These are phyloP conservation scores for Periconia digitata DNA, from an alignment of 2,329 filamentous ascomycete genomes.

Conservation along the genomic window DNA sequence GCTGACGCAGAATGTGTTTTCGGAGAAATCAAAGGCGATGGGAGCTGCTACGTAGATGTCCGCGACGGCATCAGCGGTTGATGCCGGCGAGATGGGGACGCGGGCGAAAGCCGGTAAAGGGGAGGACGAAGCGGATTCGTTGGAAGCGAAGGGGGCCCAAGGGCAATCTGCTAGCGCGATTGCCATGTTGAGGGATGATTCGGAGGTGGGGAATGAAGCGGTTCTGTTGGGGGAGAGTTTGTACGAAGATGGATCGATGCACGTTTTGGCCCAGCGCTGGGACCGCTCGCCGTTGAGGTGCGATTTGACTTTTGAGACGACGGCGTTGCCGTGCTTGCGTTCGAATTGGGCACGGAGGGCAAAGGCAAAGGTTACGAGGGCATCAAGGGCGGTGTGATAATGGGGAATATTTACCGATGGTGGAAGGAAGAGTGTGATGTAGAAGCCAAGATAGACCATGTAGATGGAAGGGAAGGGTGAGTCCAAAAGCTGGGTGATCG, in stretches of 20 bases:
- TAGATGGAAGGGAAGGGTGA: slow-evolving; percentile 25
- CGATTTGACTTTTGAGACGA: slow-evolving; percentile 25
- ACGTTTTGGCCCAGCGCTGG: slow-evolving; percentile 24
- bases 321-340: slow-evolving; percentile 16
- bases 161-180: slow-evolving; percentile 32
- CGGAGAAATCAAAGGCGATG: slow-evolving; percentile 19
- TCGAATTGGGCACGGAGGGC: slow-evolving; percentile 26
- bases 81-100: slow-evolving; percentile 27
- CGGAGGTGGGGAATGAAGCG: slow-evolving; percentile 13
- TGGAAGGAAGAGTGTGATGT: slow-evolving; percentile 32
- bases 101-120: slow-evolving; percentile 27
- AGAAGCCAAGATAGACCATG: slow-evolving; percentile 37
- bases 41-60: slow-evolving; percentile 25
- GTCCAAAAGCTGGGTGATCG: slow-evolving; percentile 21
- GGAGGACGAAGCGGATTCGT: background rate
- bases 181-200: slow-evolving; percentile 24
- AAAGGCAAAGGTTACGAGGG: slow-evolving; percentile 31
- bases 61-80: slow-evolving; percentile 2
- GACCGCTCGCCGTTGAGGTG: slow-evolving; percentile 23
- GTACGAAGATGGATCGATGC: slow-evolving; percentile 23
- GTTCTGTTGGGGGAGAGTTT: slow-evolving; percentile 17
- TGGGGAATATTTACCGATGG: slow-evolving; percentile 19
- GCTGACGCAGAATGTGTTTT: slow-evolving; percentile 14
- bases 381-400: slow-evolving; percentile 28
- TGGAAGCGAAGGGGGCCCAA: slow-evolving; percentile 13